Evolutionary conservation across 2,329 filamentous ascomycete genomes (phyloP), one percentile per base, ranked within the genome.

Genomic region (Ceratocystis albifundus): DNA sequence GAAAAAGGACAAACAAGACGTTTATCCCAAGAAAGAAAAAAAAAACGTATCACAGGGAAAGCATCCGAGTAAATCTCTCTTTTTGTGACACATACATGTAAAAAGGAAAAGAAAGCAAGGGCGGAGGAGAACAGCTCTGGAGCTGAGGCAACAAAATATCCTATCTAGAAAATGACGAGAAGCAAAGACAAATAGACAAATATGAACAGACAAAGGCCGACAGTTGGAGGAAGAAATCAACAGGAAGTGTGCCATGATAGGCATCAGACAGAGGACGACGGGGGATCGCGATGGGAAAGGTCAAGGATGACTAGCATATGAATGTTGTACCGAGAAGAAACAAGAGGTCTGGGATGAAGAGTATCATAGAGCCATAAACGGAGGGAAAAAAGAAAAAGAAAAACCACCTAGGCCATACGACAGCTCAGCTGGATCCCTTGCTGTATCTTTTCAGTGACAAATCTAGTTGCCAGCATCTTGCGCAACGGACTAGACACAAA

Each of bases 401-500:
- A 41, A 41, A 41, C 36, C 55, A 32, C 28, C 32, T 30, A 59
- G n/a, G 30, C 28, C 25, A 59, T 30, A 30, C 55, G 55, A n/a
- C 55, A 59, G 55, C 28, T 59, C 10, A 59, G 30, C 12, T 59
- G 25, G 7, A 59, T 32, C 25, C 55, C 55, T 15, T 59, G 25
- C 30, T 59, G 55, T n/a, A 59, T 28, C 55, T 59, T 59, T 30
- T 59, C 55, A 20, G n/a, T 59, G 12, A 59, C 55, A 36, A 59
- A 36, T 30, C 55, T 59, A 20, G 55, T 36, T 17, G 55, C 55
- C 30, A 59, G 10, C 55, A 59, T 59, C 55, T 59, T 59, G 55
- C 55, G 55, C 30, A 59, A 25, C 17, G 55, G 55, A 8, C 55
- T 59, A 22, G 55, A 59, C 17, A 59, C 55, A 32, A 32, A 30